A percentile compares a stretch with the other conserved stretches of the same genome.
phyloP scores from a whole-genome alignment of 2,329 filamentous ascomycete genomes.

The Xylaria sp. region DNA sequence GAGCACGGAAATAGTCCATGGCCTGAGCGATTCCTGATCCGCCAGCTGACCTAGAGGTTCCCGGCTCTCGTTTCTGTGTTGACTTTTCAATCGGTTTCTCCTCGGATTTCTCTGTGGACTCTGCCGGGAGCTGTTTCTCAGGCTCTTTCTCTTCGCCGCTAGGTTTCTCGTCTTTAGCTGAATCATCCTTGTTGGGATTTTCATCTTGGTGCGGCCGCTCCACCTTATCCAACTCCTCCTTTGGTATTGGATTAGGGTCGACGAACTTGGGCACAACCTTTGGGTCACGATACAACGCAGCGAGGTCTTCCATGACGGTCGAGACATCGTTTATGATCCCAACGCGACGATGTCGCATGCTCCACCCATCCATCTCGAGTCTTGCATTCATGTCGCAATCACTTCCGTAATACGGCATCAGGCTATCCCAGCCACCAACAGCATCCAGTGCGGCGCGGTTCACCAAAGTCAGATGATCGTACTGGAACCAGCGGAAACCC shows the following conservation, averaged over 20 bases:
- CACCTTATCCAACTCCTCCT: constrained; percentile 42
- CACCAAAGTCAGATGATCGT: constrained; percentile 61
- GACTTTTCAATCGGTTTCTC: neutral
- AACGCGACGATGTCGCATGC: constrained; percentile 49
- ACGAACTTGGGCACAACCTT: constrained; percentile 46
- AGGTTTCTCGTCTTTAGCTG: constrained; percentile 2
- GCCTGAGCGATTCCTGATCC: constrained; percentile 40
- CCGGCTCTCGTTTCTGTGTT: constrained; percentile 25
- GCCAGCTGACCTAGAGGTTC: constrained; percentile 27
- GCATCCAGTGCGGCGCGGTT: constrained; percentile 58
- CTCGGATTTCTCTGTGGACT: neutral
- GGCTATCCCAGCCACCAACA: constrained; percentile 62
- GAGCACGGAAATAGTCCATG: constrained; percentile 46
- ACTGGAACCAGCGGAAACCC: constrained; percentile 53
- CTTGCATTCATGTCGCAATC: constrained; percentile 61
- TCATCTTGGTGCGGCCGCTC: constrained; percentile 37
- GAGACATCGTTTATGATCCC: constrained; percentile 56
- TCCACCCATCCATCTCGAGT: constrained; percentile 53
- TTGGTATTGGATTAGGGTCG: constrained; percentile 51
- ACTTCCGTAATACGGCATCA: constrained; percentile 62
- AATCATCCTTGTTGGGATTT: constrained; percentile 10
- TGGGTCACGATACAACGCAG: constrained; percentile 53
- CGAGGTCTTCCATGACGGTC: constrained; percentile 53
- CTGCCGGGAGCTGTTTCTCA: constrained; percentile 26
- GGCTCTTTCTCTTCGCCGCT: constrained; percentile 11